A percentile compares a stretch with the other conserved stretches of the same genome.
Conservation (phyloP, 257 asterid genomes). For the Leonotis leonurus region DNA sequence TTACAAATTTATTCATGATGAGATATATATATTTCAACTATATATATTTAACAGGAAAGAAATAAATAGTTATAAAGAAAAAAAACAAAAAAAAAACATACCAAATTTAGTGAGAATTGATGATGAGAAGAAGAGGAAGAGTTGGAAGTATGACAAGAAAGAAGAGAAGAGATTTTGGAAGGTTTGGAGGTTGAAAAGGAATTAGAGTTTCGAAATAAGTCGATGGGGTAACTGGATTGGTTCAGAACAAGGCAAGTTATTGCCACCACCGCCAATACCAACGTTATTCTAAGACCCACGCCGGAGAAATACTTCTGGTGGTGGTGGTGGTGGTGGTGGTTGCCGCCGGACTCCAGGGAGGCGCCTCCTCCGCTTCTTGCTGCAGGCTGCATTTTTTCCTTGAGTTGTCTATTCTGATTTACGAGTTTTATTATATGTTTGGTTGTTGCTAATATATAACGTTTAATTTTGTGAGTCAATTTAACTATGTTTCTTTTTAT, state of each 20-base stretch:
- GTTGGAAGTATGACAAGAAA: not conserved
- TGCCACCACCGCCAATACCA: conserved; percentile 17
- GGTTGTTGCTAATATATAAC: not conserved
- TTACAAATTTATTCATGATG: no score
- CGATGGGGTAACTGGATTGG: conserved; percentile 15
- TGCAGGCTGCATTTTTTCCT: conserved; percentile 15
- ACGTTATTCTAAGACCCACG: not conserved
- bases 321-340: not conserved
- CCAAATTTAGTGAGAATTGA: not conserved
- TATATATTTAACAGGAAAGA: no score
- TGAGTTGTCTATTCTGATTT: not conserved
- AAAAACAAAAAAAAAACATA: not conserved
- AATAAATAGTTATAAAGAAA: not conserved
- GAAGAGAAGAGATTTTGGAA: not conserved
- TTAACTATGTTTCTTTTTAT: no score
- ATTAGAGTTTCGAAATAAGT: conserved; percentile 9
- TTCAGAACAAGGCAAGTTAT: conserved; percentile 16
- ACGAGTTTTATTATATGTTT: not conserved
- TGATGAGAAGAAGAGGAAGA: not conserved
- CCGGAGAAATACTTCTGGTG: not conserved
- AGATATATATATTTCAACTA: no score
- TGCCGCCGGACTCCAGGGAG: conserved; percentile 22
- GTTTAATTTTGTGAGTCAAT: not conserved
- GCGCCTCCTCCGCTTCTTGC: not conserved
- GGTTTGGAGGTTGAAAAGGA: not conserved